Conservation (phyloP, 441 rosid genomes). For the Mallotus japonicus region DNA sequence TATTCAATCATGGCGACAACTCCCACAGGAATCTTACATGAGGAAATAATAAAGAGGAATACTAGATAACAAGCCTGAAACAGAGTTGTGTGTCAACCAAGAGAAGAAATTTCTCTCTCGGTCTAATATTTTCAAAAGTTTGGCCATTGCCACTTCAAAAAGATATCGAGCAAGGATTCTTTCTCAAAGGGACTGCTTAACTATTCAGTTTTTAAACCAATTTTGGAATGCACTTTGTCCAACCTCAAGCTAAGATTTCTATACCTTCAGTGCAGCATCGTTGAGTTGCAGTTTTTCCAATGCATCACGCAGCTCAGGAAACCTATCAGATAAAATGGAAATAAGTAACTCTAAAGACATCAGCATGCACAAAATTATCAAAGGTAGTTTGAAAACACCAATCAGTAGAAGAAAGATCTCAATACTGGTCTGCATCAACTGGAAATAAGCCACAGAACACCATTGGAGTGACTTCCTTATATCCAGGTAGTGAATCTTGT, state of each 20-base stretch:
- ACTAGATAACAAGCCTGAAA: not conserved
- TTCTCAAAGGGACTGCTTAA: not conserved
- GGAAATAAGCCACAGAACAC: conserved; percentile 99
- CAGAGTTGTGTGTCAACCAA: not conserved
- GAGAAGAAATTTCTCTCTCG: not conserved
- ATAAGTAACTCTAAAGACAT: conserved; percentile 21
- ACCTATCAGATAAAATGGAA: conserved; percentile 45
- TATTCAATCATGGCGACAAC: not conserved
- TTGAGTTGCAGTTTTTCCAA: conserved; percentile 93
- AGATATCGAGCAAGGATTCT: not conserved
- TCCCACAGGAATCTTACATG: not conserved
- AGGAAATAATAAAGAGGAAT: not conserved
- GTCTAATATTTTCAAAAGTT: not conserved
- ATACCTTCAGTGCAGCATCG: conserved; percentile 95
- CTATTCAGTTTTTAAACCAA: not conserved
- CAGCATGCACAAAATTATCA: conserved; percentile 10
- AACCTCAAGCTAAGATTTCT: not conserved
- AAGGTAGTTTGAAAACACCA: conserved; percentile 5
- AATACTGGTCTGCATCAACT: conserved; percentile 96
- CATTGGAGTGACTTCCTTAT: conserved; percentile 95
- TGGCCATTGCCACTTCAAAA: not conserved
- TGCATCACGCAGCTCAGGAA: conserved; percentile 89
- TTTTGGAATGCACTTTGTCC: not conserved
- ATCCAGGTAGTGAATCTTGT: conserved; percentile 78
- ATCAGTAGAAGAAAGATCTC: conserved; percentile 26